phyloP scores from a whole-genome alignment of 371 early-diverging fungal genomes.

The Basidiobolus heterosporus region DNA sequence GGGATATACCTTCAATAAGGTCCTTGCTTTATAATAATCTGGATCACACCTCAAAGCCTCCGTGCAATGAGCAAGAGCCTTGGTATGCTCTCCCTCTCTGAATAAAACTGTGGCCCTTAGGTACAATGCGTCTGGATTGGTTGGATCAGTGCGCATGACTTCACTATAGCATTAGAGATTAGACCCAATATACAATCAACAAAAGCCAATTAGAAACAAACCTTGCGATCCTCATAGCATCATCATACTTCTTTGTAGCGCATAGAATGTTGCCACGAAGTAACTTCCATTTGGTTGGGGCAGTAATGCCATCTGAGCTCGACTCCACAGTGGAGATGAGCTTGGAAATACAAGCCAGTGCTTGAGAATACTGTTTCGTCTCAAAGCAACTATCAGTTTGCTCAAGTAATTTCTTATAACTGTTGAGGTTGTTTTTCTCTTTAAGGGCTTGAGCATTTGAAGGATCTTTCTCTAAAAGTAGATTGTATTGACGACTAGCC shows the following conservation, averaged over 20 bases:
- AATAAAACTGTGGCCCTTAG: conserved; percentile 56
- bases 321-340: conserved; percentile 40
- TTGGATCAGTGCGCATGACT: conserved; percentile 36
- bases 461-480: conserved; percentile 22
- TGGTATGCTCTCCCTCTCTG: conserved; percentile 46
- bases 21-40: conserved; percentile 50
- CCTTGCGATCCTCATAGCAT: conserved; percentile 40
- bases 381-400: conserved; percentile 31
- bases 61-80: conserved; percentile 36
- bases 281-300: conserved; percentile 50
- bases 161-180: conserved; percentile 13
- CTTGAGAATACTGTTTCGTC: conserved; percentile 36
- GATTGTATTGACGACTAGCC: conserved; percentile 22
- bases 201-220: not conserved
- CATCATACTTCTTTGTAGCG: conserved; percentile 44
- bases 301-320: not conserved
- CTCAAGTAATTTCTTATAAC: conserved; percentile 34
- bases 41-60: conserved; percentile 67
- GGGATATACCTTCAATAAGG: conserved; percentile 24
- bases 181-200: not conserved
- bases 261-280: conserved; percentile 53
- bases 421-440: conserved; percentile 24
- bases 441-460: conserved; percentile 21
- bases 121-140: conserved; percentile 58
- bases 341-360: conserved; percentile 39